Evolutionary conservation across 2,329 filamentous ascomycete genomes (phyloP).

Genomic region (Paramyrothecium sp.): DNA sequence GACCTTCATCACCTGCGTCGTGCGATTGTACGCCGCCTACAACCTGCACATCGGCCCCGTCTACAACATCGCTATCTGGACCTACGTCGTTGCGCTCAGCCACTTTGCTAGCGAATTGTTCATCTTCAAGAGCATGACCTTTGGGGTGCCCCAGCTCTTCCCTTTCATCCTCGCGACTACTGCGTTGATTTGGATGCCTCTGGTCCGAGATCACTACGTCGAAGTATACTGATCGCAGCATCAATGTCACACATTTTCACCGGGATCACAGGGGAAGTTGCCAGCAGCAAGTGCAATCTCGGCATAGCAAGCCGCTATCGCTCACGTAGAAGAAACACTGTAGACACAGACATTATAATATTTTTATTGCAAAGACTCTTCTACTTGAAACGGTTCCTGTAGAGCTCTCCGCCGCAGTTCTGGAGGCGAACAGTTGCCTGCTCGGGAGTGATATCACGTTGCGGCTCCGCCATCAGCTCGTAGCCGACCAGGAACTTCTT

Average conservation of each 20-base stretch:
- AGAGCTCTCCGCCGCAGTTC: conserved; percentile 76
- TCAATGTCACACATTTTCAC: neutral
- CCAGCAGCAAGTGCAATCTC: no score
- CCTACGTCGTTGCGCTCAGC: conserved; percentile 72
- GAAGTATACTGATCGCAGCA: conserved; percentile 26
- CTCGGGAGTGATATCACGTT: conserved; percentile 95
- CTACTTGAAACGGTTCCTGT: conserved; percentile 58
- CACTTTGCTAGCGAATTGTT: conserved; percentile 83
- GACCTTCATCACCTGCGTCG: conserved; percentile 74
- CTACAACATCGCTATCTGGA: conserved; percentile 80
- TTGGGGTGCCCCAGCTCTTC: conserved; percentile 55
- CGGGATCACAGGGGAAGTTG: neutral
- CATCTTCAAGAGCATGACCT: conserved; percentile 72
- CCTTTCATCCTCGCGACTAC: conserved; percentile 51
- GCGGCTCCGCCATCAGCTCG: conserved; percentile 95
- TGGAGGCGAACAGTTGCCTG: conserved; percentile 81
- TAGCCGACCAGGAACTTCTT: conserved; percentile 96
- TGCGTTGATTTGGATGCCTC: conserved; percentile 59
- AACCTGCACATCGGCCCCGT: conserved; percentile 69
- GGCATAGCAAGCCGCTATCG: no score
- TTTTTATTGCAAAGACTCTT: neutral
- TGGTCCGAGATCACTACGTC: conserved; percentile 71
- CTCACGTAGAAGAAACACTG: no score
- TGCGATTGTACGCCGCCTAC: conserved; percentile 83
- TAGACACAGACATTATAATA: no score